phyloP scores from a whole-genome alignment of 306 rosid species.

The Alnus glutinosa region DNA sequence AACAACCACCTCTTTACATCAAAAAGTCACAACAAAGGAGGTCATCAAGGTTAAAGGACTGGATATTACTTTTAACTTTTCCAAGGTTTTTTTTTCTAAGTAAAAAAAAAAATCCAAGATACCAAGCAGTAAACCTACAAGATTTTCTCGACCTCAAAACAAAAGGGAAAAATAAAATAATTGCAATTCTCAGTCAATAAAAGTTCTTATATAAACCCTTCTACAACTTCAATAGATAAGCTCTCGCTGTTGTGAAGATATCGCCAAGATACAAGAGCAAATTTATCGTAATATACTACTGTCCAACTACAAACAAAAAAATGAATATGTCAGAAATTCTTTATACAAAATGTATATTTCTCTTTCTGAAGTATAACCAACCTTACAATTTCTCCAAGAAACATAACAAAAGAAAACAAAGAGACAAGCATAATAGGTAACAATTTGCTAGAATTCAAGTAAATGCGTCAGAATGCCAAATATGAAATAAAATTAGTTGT shows the following conservation, averaged over 20 bases:
- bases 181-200: constrained; percentile 6
- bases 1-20: constrained; percentile 23
- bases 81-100: neutral
- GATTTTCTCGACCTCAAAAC: constrained; percentile 8
- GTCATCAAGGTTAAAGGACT: constrained; percentile 25
- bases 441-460: neutral
- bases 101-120: neutral
- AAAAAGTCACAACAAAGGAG: constrained; percentile 5
- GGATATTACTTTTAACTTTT: constrained; percentile 28
- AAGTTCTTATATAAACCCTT: constrained; percentile 12
- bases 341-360: neutral
- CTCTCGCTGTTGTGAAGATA: neutral
- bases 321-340: neutral
- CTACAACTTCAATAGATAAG: neutral
- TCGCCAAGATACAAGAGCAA: neutral
- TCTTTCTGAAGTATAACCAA: neutral
- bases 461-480: neutral
- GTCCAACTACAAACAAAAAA: neutral
- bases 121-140: constrained; percentile 34
- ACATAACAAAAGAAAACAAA: neutral
- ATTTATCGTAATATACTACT: neutral
- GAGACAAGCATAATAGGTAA: neutral
- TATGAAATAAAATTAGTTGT: neutral
- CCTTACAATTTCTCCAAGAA: neutral
- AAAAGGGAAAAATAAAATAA: constrained; percentile 20